Evolutionary conservation across 768 basidiomycete species (phyloP).

Genomic region (Mrakia blollopis): DNA sequence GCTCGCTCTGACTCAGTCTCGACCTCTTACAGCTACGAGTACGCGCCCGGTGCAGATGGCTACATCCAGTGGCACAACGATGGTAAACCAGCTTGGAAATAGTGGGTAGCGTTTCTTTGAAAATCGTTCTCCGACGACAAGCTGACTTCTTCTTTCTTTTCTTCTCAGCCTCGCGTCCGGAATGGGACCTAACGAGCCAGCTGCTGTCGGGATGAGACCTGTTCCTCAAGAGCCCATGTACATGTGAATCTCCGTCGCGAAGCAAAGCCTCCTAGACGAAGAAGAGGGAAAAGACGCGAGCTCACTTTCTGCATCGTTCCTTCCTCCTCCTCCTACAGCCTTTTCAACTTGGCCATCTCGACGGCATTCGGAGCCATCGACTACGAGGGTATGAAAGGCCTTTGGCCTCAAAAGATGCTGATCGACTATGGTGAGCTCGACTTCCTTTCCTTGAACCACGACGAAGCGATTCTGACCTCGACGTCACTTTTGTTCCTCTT

Average conservation of each 20-base stretch:
- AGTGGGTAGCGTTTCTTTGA: slow-evolving; percentile 39
- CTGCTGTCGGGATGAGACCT: slow-evolving; percentile 63
- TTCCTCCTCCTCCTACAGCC: slow-evolving; percentile 58
- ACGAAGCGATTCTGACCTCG: no score
- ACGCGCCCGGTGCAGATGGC: slow-evolving; percentile 21
- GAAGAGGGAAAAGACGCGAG: background rate
- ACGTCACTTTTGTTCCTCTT: background rate
- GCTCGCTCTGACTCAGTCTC: background rate
- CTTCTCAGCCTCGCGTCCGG: slow-evolving; percentile 51
- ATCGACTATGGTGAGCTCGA: slow-evolving; percentile 19
- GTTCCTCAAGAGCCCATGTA: slow-evolving; percentile 69
- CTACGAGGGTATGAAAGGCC: slow-evolving; percentile 28
- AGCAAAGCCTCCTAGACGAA: no score
- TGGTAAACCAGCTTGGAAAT: slow-evolving; percentile 43
- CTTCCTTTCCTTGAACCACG: background rate
- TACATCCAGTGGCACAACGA: slow-evolving; percentile 30
- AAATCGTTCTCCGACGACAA: background rate
- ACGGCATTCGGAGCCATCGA: slow-evolving; percentile 72
- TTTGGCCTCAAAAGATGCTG: slow-evolving; percentile 20
- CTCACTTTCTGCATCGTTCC: background rate
- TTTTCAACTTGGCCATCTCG: slow-evolving; percentile 81
- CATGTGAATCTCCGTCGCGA: background rate
- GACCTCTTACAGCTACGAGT: background rate
- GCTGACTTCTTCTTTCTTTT: background rate
- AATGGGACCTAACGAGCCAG: slow-evolving; percentile 57